phyloP scores from a whole-genome alignment of 1,284 basidiomycete species.

The Neonothopanus nambi region DNA sequence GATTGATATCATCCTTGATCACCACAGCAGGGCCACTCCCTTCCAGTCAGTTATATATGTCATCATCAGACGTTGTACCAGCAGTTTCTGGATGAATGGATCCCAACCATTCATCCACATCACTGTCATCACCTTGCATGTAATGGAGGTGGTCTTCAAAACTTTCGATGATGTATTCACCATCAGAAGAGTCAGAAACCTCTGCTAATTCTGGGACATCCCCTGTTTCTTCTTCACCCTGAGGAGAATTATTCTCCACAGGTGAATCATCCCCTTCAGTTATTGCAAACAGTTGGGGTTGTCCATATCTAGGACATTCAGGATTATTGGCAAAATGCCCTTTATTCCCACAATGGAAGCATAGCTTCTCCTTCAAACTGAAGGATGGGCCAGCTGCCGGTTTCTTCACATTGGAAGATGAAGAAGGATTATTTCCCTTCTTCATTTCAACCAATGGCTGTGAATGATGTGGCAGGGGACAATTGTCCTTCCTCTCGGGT shows the following conservation, averaged over 20 bases:
- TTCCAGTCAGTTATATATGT: neutral
- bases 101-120: neutral
- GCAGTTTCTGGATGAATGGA: neutral
- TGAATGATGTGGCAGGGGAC: too few species aligned
- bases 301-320: constrained; percentile 23
- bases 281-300: constrained; percentile 7
- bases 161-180: neutral
- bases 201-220: too few species aligned
- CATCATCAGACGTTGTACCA: too few species aligned
- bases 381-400: too few species aligned
- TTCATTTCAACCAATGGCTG: too few species aligned
- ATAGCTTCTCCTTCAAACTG: neutral
- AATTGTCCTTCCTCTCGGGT: too few species aligned
- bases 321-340: constrained; percentile 8
- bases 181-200: too few species aligned
- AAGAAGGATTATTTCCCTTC: too few species aligned
- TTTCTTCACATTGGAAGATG: too few species aligned
- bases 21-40: neutral
- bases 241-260: constrained; percentile 5
- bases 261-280: neutral
- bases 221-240: neutral
- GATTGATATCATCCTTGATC: neutral
- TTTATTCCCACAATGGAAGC: constrained; percentile 2
- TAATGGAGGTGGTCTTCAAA: constrained; percentile 1
- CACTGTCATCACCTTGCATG: neutral